These are phyloP conservation scores for Amphirosellinia nigrospora DNA, from an alignment of 495 filamentous ascomycete genomes.

Conservation along the genomic window DNA sequence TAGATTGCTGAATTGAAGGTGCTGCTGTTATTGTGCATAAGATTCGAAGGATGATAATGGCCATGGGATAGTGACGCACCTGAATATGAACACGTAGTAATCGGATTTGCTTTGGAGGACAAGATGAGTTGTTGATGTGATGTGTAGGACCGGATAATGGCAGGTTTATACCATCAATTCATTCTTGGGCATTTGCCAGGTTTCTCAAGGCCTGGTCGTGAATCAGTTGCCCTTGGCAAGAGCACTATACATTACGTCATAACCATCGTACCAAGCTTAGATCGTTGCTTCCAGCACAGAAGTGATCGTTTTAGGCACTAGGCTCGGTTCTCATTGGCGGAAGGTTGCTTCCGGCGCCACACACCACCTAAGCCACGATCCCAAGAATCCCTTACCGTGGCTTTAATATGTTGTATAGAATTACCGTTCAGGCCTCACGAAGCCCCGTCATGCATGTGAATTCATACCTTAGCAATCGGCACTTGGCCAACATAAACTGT, in stretches of 20 bases:
- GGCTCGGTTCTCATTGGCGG: conserved; percentile 5
- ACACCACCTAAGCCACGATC: neutral
- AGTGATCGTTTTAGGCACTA: neutral
- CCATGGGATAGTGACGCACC: neutral
- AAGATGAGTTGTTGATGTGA: neutral
- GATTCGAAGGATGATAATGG: neutral
- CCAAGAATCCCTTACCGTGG: neutral
- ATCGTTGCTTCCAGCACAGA: neutral
- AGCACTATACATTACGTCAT: conserved; percentile 4
- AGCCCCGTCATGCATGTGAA: neutral
- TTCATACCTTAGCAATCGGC: neutral
- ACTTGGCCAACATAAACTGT: neutral
- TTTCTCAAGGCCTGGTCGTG: conserved; percentile 1
- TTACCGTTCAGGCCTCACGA: neutral
- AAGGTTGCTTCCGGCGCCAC: neutral
- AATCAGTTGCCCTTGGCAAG: neutral
- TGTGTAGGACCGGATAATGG: neutral
- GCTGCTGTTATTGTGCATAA: neutral
- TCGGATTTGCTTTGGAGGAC: neutral
- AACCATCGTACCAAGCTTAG: neutral
- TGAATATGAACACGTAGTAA: neutral
- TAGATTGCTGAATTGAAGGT: neutral
- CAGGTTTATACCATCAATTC: conserved; percentile 3
- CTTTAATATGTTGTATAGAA: too few species aligned
- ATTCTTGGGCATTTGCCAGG: neutral